Evolutionary conservation across 345 rosid species (phyloP), one percentile per base, ranked within the genome.

Genomic region (Citrus unshiu): DNA sequence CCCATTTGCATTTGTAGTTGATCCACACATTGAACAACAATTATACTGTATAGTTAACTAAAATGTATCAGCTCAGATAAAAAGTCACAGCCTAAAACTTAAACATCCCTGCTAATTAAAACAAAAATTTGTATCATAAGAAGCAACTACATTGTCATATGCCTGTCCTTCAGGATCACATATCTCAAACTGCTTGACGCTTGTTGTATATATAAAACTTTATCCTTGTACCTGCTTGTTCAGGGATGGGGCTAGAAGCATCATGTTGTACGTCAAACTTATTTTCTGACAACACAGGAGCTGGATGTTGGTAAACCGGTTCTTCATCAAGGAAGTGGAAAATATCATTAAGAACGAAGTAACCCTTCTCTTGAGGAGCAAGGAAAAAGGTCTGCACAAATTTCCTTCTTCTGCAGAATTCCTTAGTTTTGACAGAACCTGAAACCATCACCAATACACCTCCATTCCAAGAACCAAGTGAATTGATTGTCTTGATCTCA

Each of bases 331-430:
- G 59, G 77, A 93, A 93, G 78, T 90, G 97, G 80, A 96, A 94
- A 80, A 94, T 87, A 89, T 96, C 99, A 77, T 90, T 96, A 43
- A 91, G 93, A 80, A 96, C 92, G 80, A 90, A 96, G 78, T 87
- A 94, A 71, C 99, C 99, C 86, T 90, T 93, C 60, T 93, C 93
- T 82, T 96, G 99, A 67, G 99, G 99, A 74, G 98, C 99, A 16
- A 96, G 95, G 75, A 96, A 94, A 78, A 96, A 96, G 27, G 93
- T 89, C 82, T 94, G 93, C 85, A 92, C 89, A 72, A 94, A 97
- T 64, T 84, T 88, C 83, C 98, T 93, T 79, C 91, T 85, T 77
- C 82, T 82, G 43, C 51, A 75, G 39, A 79, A 86, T n/a, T 93
- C 95, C 80, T 85, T 93, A 6, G 91, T 92, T 69, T 88, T 93